phyloP scores from a whole-genome alignment of 345 rosid genomes.

The Adansonia digitata region DNA sequence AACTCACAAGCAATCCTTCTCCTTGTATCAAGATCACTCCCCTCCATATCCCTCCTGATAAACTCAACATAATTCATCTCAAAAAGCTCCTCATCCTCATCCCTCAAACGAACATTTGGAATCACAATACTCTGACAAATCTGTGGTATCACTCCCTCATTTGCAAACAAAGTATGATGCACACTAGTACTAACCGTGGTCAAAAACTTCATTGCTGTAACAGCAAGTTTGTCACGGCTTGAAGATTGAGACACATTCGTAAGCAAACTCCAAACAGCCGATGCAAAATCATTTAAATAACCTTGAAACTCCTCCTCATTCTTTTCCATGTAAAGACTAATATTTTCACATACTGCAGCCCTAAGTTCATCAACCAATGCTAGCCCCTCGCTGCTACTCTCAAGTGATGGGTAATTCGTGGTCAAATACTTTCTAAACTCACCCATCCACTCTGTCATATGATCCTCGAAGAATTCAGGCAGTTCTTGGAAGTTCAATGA shows the following conservation, averaged over 20 bases:
- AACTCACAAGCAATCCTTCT: slow-evolving; percentile 98
- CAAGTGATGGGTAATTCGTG: slow-evolving; percentile 52
- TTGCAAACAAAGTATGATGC: slow-evolving; percentile 79
- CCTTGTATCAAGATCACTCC: slow-evolving; percentile 95
- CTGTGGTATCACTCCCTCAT: slow-evolving; percentile 67
- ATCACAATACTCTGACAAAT: slow-evolving; percentile 91
- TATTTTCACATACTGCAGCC: slow-evolving; percentile 89
- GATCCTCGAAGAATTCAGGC: slow-evolving; percentile 96
- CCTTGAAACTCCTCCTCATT: slow-evolving; percentile 86
- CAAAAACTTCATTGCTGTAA: slow-evolving; percentile 86
- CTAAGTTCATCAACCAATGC: slow-evolving; percentile 66
- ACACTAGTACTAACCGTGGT: slow-evolving; percentile 92
- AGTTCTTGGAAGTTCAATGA: slow-evolving; percentile 85
- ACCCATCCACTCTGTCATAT: slow-evolving; percentile 89
- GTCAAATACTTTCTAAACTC: slow-evolving; percentile 78
- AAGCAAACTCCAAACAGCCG: slow-evolving; percentile 86
- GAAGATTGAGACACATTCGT: slow-evolving; percentile 65
- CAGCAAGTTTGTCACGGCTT: slow-evolving; percentile 71
- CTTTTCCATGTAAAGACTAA: slow-evolving; percentile 91
- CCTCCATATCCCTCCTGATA: slow-evolving; percentile 98
- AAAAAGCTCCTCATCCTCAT: slow-evolving; percentile 93
- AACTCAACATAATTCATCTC: slow-evolving; percentile 97
- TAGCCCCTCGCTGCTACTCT: slow-evolving; percentile 47
- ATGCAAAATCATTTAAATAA: slow-evolving; percentile 64
- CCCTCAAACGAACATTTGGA: slow-evolving; percentile 89